A percentile compares a stretch with the other conserved stretches of the same genome.
Conservation (phyloP, 306 rosid species). For the Alnus rubra region DNA sequence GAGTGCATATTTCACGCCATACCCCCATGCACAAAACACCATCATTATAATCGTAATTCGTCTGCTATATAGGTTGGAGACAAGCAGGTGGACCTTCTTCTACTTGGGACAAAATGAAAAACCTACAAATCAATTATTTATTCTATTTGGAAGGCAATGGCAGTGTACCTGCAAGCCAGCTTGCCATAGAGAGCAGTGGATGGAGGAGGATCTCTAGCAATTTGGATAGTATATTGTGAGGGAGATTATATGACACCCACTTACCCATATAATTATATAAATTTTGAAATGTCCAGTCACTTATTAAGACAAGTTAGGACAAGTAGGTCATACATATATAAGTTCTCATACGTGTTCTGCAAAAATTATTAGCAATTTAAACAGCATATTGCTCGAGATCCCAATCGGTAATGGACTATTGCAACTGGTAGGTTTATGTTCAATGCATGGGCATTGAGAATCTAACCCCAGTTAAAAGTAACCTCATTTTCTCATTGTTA, state of each 20-base stretch:
- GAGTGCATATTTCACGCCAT: slow-evolving; percentile 70
- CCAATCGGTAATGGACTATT: neutral
- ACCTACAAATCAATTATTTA: slow-evolving; percentile 34
- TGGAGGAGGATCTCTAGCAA: too few relatives aligned
- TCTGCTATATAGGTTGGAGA: slow-evolving; percentile 26
- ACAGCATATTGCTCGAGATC: too few relatives aligned
- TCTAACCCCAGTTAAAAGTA: too few relatives aligned
- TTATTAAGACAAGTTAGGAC: too few relatives aligned
- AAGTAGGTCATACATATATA: too few relatives aligned
- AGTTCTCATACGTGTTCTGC: too few relatives aligned
- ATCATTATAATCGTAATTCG: slow-evolving; percentile 45
- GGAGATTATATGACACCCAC: too few relatives aligned
- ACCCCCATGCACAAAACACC: slow-evolving; percentile 63
- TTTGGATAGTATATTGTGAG: too few relatives aligned
- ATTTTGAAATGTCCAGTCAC: too few relatives aligned
- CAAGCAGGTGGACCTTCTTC: slow-evolving; percentile 38
- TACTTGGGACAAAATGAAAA: slow-evolving; percentile 37
- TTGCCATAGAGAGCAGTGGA: neutral
- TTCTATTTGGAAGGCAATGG: slow-evolving; percentile 30
- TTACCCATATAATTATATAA: too few relatives aligned
- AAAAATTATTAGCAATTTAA: too few relatives aligned
- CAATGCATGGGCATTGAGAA: neutral
- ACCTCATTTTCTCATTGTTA: too few relatives aligned
- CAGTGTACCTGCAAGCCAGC: neutral
- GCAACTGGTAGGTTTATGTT: neutral